Conservation (phyloP, 768 basidiomycete species). For the Mycena belliarum region DNA sequence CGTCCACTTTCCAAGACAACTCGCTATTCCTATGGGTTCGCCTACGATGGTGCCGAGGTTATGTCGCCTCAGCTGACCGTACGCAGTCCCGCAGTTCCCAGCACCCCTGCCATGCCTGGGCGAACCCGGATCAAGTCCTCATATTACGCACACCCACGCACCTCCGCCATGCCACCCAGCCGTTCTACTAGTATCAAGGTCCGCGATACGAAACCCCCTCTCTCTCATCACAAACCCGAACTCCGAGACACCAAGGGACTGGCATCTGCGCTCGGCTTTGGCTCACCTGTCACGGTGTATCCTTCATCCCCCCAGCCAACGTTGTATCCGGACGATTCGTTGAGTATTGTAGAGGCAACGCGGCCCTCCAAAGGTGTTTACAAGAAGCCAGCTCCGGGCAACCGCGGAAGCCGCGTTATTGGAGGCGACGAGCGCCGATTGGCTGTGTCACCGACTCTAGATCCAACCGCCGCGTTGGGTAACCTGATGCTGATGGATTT, state of each 20-base stretch:
- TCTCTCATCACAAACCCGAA: constrained; percentile 41
- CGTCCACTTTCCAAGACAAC: constrained; percentile 20
- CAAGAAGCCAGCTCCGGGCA: constrained; percentile 35
- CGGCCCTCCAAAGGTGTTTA: constrained; percentile 28
- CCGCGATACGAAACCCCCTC: constrained; percentile 34
- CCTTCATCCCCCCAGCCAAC: constrained; percentile 62
- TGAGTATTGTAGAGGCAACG: constrained; percentile 54
- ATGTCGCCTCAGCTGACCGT: constrained; percentile 39
- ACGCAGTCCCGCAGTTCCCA: constrained; percentile 28
- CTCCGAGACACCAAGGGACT: constrained; percentile 40
- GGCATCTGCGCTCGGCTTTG: constrained; percentile 39
- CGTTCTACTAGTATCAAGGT: constrained; percentile 25
- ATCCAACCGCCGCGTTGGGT: constrained; percentile 51
- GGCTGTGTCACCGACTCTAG: constrained; percentile 30
- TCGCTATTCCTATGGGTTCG: constrained; percentile 39
- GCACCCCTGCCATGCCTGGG: constrained; percentile 35
- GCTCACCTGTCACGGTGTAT: constrained; percentile 39
- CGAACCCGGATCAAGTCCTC: constrained; percentile 70
- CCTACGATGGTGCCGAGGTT: constrained; percentile 58
- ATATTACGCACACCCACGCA: constrained; percentile 61
- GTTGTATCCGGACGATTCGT: constrained; percentile 71
- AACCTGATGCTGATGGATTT: constrained; percentile 67
- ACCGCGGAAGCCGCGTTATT: constrained; percentile 23
- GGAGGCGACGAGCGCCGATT: constrained; percentile 27
- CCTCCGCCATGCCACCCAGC: constrained; percentile 45